Conservation (phyloP, 2,329 filamentous ascomycete species). For the Leptographium flavum region DNA sequence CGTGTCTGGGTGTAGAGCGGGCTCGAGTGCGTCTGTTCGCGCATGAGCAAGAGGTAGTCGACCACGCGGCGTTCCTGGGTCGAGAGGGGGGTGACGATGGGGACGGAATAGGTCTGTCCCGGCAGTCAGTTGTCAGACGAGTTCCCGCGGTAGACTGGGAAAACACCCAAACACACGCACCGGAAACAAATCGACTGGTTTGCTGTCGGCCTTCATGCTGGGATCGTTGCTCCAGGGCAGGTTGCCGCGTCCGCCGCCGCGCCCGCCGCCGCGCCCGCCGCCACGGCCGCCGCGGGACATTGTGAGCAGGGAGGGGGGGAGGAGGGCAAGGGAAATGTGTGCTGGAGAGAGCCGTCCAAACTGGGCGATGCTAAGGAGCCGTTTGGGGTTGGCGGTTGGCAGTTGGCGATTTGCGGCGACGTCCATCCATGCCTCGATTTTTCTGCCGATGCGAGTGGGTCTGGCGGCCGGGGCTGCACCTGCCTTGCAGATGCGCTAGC, state of each 20-base stretch:
- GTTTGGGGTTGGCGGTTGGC: not conserved
- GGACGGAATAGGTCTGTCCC: slow-evolving; percentile 33
- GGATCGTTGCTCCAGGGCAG: slow-evolving; percentile 43
- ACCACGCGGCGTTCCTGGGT: slow-evolving; percentile 31
- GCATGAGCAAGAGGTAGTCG: slow-evolving; percentile 38
- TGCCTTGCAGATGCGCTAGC: not conserved
- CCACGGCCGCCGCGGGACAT: slow-evolving; percentile 40
- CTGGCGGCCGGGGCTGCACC: not conserved
- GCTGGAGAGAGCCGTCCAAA: too few species aligned
- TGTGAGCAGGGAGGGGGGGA: not conserved
- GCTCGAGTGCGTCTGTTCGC: slow-evolving; percentile 39
- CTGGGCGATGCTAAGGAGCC: too few species aligned
- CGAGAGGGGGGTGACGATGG: slow-evolving; percentile 28
- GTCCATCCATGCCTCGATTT: too few species aligned
- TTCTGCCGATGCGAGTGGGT: not conserved
- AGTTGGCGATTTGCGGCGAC: not conserved
- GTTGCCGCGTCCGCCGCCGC: slow-evolving; percentile 25
- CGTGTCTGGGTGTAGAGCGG: slow-evolving; percentile 43
- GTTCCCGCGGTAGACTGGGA: not conserved
- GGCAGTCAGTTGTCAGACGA: not conserved
- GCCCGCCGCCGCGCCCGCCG: slow-evolving; percentile 22
- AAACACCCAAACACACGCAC: slow-evolving; percentile 19
- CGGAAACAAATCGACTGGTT: slow-evolving; percentile 45
- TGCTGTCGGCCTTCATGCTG: slow-evolving; percentile 29
- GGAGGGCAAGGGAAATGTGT: too few species aligned